These are phyloP conservation scores for Globisporangium barbulae DNA, from an alignment of 352 stramenopile genomes.

Conservation along the genomic window DNA sequence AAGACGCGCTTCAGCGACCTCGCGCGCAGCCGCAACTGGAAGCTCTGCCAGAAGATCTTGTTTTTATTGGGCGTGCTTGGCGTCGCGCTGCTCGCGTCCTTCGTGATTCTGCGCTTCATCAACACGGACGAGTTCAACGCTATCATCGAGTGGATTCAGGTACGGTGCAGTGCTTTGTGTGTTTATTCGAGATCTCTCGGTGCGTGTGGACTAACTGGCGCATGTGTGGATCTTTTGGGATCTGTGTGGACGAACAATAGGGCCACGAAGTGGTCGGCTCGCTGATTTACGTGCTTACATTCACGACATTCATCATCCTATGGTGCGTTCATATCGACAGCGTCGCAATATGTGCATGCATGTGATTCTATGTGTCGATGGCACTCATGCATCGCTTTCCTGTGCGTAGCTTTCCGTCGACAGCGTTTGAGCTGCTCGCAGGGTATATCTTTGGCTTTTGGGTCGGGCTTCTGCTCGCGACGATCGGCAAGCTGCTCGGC, in stretches of 20 bases:
- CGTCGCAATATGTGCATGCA: not conserved
- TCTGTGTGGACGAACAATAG: conserved; percentile 4
- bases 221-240: not conserved
- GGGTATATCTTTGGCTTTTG: conserved; percentile 81
- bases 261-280: conserved; percentile 13
- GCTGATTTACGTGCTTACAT: conserved; percentile 18
- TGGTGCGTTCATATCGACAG: conserved; percentile 9
- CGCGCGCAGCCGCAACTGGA: conserved; percentile 14
- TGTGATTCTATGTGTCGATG: not conserved
- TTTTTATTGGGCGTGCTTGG: conserved; percentile 13
- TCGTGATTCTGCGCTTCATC: conserved; percentile 14
- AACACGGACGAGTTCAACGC: conserved; percentile 21
- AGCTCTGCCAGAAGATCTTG: conserved; percentile 9
- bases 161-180: not conserved
- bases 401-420: conserved; percentile 60
- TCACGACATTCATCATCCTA: conserved; percentile 23
- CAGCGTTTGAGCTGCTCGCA: conserved; percentile 70
- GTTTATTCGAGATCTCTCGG: not conserved
- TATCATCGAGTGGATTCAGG: conserved; percentile 24
- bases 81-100: conserved; percentile 13
- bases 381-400: conserved; percentile 5
- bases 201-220: not conserved
- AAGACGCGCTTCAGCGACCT: conserved; percentile 12
- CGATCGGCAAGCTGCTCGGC: conserved; percentile 59
- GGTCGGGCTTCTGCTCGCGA: conserved; percentile 60